Evolutionary conservation across 148 eudicot species (phyloP).

Genomic region (Rhododendron mucronatum): DNA sequence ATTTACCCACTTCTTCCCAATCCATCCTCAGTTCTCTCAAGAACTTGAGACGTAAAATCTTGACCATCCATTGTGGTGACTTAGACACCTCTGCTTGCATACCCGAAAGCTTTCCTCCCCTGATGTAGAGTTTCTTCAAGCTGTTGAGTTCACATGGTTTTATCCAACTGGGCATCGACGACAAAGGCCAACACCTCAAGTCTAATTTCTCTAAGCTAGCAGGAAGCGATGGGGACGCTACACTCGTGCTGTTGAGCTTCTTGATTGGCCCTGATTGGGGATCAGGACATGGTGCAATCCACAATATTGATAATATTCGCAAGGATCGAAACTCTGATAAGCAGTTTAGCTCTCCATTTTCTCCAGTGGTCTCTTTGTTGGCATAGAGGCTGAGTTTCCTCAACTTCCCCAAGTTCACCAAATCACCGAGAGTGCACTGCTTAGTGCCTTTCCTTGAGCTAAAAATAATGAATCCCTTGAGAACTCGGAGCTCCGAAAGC

Average conservation of each 20-base stretch:
- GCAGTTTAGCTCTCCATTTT: not conserved
- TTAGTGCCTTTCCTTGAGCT: not conserved
- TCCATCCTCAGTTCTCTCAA: not conserved
- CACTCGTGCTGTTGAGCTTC: not conserved
- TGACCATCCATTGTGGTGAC: not conserved
- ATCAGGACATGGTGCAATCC: not conserved
- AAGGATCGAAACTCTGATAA: not conserved
- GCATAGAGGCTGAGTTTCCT: slow-evolving; percentile 3
- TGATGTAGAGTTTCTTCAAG: not conserved
- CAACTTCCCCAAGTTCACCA: not conserved
- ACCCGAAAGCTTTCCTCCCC: not conserved
- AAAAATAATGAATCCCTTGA: not conserved
- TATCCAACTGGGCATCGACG: not conserved
- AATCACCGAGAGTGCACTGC: not conserved
- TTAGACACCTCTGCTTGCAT: not conserved
- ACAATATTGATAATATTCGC: not conserved
- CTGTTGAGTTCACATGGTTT: not conserved
- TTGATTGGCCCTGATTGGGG: not conserved
- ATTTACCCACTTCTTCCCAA: not conserved
- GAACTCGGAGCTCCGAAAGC: not conserved
- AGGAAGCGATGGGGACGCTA: not conserved
- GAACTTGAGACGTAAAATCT: slow-evolving; percentile 2
- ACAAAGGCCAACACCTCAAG: not conserved
- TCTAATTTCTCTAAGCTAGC: not conserved
- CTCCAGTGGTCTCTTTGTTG: not conserved